Conservation (phyloP, 108 stramenopile genomes). For the Nitzschia sp. region DNA sequence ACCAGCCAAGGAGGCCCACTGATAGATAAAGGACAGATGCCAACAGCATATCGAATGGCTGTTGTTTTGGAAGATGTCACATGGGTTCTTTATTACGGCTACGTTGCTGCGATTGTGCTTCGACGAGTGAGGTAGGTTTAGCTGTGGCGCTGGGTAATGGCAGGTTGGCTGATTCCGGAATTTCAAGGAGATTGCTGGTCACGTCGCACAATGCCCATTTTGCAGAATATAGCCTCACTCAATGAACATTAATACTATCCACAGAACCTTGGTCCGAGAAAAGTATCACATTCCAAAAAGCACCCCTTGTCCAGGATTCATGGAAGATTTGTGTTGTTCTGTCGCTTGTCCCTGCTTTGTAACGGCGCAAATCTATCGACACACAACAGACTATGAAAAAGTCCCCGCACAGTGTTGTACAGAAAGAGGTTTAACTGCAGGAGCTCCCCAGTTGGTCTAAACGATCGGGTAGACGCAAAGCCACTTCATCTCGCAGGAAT, state of each 20-base stretch:
- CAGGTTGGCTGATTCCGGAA: background rate
- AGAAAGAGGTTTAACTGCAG: background rate
- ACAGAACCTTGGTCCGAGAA: background rate
- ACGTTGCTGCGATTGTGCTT: background rate
- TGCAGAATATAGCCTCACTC: no score
- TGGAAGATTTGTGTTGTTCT: slow-evolving; percentile 1
- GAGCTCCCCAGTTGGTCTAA: background rate
- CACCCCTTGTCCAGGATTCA: background rate
- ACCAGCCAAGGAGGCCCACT: no score
- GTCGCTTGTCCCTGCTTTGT: background rate
- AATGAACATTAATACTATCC: no score
- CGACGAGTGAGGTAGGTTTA: background rate
- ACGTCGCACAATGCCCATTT: no score
- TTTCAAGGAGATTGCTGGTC: no score
- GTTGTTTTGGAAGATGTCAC: background rate
- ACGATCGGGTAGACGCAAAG: no score
- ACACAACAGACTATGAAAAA: background rate
- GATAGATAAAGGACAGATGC: background rate
- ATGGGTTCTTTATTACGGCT: background rate
- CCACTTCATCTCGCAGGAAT: no score
- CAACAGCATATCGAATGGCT: background rate
- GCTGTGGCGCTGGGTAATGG: background rate
- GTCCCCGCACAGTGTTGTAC: background rate
- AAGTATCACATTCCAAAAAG: slow-evolving; percentile 3
- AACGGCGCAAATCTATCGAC: background rate